A percentile compares a stretch with the other conserved stretches of the same genome.
Conservation (phyloP, 2,329 filamentous ascomycete species). For the Lasiodiplodia hormozganensis region DNA sequence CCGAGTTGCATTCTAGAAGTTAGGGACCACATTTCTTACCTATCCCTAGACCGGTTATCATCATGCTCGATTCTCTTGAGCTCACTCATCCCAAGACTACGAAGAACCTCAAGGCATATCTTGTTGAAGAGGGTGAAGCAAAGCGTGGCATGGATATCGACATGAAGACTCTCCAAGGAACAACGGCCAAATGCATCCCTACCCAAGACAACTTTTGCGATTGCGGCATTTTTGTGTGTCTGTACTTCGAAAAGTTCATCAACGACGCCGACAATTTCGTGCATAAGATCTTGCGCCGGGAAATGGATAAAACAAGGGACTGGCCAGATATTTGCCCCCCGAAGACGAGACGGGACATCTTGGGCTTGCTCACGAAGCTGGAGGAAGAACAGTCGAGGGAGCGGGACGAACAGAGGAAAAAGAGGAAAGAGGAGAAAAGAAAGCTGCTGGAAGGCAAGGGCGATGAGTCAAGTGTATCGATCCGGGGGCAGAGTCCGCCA, state of each 20-base stretch:
- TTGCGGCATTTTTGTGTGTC: constrained; percentile 86
- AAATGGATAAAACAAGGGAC: constrained; percentile 64
- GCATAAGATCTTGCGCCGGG: constrained; percentile 67
- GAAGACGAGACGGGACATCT: constrained; percentile 69
- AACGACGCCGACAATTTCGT: constrained; percentile 75
- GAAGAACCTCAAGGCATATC: constrained; percentile 75
- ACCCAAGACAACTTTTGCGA: constrained; percentile 84
- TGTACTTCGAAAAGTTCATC: constrained; percentile 84
- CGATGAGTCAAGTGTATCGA: too few relatives aligned
- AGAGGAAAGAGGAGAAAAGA: neutral
- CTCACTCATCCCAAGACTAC: constrained; percentile 66
- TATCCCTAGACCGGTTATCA: constrained; percentile 65
- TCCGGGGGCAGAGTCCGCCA: neutral
- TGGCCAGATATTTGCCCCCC: constrained; percentile 63
- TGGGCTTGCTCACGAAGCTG: constrained; percentile 69
- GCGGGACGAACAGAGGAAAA: constrained; percentile 47
- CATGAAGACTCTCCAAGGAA: constrained; percentile 58
- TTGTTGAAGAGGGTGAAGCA: constrained; percentile 73
- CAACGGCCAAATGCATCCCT: constrained; percentile 75
- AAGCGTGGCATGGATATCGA: constrained; percentile 62
- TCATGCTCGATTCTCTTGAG: constrained; percentile 89
- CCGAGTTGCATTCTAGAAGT: neutral
- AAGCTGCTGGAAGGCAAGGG: neutral
- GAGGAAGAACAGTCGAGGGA: constrained; percentile 63
- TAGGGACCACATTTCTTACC: neutral